Percentiles rank a stretch among this genome's conserved stretches.
phyloP scores from a whole-genome alignment of 2,329 filamentous ascomycete genomes.

The Ophiostoma australiae region DNA sequence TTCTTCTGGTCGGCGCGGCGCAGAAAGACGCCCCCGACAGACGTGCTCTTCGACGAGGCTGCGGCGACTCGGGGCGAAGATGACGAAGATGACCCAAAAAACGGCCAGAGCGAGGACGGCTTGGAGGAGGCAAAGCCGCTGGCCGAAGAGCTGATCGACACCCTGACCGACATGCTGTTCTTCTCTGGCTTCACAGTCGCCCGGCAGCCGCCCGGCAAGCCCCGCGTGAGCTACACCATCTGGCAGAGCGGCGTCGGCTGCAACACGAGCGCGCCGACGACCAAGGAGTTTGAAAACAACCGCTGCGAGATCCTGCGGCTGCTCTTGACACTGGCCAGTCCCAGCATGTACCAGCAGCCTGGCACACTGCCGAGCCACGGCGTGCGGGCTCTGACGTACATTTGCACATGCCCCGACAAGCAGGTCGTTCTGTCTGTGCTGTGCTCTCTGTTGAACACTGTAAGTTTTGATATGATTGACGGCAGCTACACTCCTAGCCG shows the following conservation, averaged over 20 bases:
- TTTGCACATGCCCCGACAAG: slow-evolving; percentile 83
- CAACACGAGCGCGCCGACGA: slow-evolving; percentile 81
- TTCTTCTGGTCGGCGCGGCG: slow-evolving; percentile 84
- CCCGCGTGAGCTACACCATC: slow-evolving; percentile 85
- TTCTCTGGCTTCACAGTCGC: slow-evolving; percentile 86
- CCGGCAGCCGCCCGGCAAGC: slow-evolving; percentile 60
- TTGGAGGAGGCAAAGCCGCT: slow-evolving; percentile 81
- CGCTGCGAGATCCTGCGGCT: slow-evolving; percentile 83
- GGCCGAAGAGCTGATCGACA: slow-evolving; percentile 88
- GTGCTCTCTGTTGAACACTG: slow-evolving; percentile 91
- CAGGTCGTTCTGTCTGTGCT: slow-evolving; percentile 84
- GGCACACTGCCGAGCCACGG: slow-evolving; percentile 75
- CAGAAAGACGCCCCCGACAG: slow-evolving; percentile 57
- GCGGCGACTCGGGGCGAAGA: slow-evolving; percentile 36
- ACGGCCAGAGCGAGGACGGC: slow-evolving; percentile 53
- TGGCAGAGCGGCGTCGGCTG: slow-evolving; percentile 98
- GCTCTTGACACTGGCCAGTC: slow-evolving; percentile 77
- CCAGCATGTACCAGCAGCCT: slow-evolving; percentile 88
- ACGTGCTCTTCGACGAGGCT: slow-evolving; percentile 80
- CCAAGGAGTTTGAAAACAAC: slow-evolving; percentile 88
- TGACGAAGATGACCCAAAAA: neutral
- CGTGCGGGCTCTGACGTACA: slow-evolving; percentile 78
- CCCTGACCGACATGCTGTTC: slow-evolving; percentile 83
- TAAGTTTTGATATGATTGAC: slow-evolving; percentile 41
- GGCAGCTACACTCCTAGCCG: too few relatives aligned